Conservation (phyloP, 306 rosid genomes). For the Castanospermum australe region DNA sequence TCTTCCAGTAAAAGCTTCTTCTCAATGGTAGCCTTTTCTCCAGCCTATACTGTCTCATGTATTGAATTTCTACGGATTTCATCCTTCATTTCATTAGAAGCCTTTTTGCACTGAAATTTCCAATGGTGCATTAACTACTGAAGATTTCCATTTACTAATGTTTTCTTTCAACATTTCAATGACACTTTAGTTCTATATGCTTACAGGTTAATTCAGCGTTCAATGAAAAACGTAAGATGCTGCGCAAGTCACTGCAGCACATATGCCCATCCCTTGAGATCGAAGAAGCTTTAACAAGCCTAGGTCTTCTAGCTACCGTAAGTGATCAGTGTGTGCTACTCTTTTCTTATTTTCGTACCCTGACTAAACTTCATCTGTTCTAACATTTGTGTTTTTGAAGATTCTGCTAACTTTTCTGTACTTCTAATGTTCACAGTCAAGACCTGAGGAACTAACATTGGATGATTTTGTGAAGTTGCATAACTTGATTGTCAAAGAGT, state of each 20-base stretch:
- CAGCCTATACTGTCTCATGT: constrained; percentile 8
- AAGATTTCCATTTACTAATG: background rate
- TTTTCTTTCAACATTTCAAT: constrained; percentile 6
- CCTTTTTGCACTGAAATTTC: background rate
- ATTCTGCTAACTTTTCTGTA: background rate
- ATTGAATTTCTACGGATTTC: background rate
- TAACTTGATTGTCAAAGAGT: constrained; percentile 52
- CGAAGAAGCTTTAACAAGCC: constrained; percentile 66
- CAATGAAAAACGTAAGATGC: constrained; percentile 90
- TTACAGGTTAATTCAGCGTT: constrained; percentile 83
- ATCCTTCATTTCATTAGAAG: constrained; percentile 12
- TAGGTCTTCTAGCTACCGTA: constrained; percentile 67
- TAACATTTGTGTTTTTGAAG: background rate
- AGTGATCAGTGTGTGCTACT: constrained; percentile 25
- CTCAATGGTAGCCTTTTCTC: constrained; percentile 58
- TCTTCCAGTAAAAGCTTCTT: constrained; percentile 86
- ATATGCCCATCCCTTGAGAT: constrained; percentile 62
- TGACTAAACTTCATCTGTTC: background rate
- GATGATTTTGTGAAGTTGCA: constrained; percentile 77
- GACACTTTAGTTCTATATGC: background rate
- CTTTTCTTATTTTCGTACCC: background rate
- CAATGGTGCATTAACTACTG: background rate
- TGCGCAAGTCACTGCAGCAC: constrained; percentile 86
- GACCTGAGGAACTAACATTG: constrained; percentile 81
- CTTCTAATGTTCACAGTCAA: constrained; percentile 48